phyloP scores from a whole-genome alignment of 805 yeast species.

The Kodamaea hsintzibuensis region DNA sequence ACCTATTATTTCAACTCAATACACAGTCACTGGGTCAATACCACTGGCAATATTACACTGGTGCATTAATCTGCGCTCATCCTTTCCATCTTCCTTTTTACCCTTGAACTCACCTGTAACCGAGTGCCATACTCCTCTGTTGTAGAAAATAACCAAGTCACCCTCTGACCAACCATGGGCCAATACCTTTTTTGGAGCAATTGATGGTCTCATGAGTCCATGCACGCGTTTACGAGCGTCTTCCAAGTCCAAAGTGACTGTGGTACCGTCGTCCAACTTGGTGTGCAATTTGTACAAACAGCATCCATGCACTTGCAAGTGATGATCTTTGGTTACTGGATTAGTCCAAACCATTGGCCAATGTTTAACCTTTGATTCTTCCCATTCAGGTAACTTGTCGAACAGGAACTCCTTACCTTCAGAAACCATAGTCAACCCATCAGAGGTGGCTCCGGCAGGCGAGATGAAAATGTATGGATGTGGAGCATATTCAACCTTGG shows the following conservation, averaged over 20 bases:
- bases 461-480: constrained; percentile 88
- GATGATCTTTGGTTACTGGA: constrained; percentile 80
- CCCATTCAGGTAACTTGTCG: constrained; percentile 81
- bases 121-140: constrained; percentile 89
- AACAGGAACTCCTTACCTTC: constrained; percentile 72
- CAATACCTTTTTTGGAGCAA: constrained; percentile 69
- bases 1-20: not conserved
- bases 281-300: constrained; percentile 68
- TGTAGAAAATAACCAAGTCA: constrained; percentile 82
- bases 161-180: constrained; percentile 85
- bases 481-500: constrained; percentile 88
- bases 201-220: constrained; percentile 81
- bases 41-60: constrained; percentile 92
- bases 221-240: constrained; percentile 76
- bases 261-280: constrained; percentile 52
- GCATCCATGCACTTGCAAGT: constrained; percentile 86
- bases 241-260: constrained; percentile 53
- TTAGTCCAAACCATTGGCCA: constrained; percentile 92
- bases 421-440: constrained; percentile 82
- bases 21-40: constrained; percentile 50
- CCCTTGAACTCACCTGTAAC: constrained; percentile 83
- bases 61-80: constrained; percentile 85
- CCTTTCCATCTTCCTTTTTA: constrained; percentile 44
- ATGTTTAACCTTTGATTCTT: constrained; percentile 69
- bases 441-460: constrained; percentile 77